These are phyloP conservation scores for Stagonosporopsis vannaccii DNA, from an alignment of 2,329 filamentous ascomycete genomes.

Conservation along the genomic window DNA sequence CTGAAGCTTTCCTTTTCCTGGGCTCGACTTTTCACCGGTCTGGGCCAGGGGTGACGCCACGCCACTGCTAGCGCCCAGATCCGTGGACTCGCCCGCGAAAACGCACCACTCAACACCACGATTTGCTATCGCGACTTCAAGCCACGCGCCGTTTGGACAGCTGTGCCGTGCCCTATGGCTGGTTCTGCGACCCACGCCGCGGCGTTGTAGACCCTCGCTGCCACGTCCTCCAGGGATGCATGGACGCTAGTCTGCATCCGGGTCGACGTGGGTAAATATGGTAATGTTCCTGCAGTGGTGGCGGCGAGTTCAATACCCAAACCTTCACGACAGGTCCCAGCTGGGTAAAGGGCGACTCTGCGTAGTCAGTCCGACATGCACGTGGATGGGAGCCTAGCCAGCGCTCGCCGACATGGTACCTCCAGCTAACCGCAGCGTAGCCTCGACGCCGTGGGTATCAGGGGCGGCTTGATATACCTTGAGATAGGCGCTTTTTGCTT, in stretches of 20 bases:
- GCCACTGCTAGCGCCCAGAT: not conserved
- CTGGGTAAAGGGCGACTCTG: conserved; percentile 5
- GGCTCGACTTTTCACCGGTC: conserved; percentile 7
- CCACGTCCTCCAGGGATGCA: not conserved
- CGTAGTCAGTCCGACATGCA: not conserved
- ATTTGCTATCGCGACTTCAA: conserved; percentile 10
- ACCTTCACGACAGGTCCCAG: not conserved
- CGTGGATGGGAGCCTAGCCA: conserved; percentile 10
- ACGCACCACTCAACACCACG: conserved; percentile 23
- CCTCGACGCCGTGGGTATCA: conserved; percentile 1
- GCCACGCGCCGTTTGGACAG: conserved; percentile 26
- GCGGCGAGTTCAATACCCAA: conserved; percentile 6
- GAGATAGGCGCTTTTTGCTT: not conserved
- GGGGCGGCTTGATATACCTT: conserved; percentile 23
- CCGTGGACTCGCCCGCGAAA: conserved; percentile 8
- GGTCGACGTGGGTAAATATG: not conserved
- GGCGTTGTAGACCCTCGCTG: not conserved
- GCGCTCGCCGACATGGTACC: not conserved
- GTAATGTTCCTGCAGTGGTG: conserved; percentile 26
- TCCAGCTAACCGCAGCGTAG: conserved; percentile 14
- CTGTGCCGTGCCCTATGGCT: conserved; percentile 17
- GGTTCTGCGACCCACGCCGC: conserved; percentile 12
- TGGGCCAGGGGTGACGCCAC: conserved; percentile 16
- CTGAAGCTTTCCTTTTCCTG: conserved; percentile 12
- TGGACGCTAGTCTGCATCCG: conserved; percentile 12